These are phyloP conservation scores for Kernera saxatilis DNA, from an alignment of 345 rosid genomes.

Conservation along the genomic window DNA sequence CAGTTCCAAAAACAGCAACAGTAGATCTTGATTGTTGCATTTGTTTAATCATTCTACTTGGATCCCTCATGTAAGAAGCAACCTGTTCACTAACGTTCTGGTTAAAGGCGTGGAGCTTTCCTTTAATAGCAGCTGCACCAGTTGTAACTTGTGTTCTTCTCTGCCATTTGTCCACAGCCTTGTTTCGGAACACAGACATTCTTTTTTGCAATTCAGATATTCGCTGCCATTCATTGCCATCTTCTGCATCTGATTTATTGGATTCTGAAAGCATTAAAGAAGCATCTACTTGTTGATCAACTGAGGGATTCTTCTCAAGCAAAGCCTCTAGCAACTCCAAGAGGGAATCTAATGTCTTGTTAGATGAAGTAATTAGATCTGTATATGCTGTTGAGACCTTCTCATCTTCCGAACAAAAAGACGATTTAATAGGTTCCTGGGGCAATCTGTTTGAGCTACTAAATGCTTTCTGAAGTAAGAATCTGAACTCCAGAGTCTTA, in stretches of 20 bases:
- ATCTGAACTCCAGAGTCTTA: slow-evolving; percentile 69
- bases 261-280: too few species aligned
- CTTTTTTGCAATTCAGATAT: slow-evolving; percentile 63
- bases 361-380: slow-evolving; percentile 56
- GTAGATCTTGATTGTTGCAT: slow-evolving; percentile 80
- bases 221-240: slow-evolving; percentile 57
- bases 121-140: slow-evolving; percentile 86
- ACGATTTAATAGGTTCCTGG: slow-evolving; percentile 62
- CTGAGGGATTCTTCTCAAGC: slow-evolving; percentile 67
- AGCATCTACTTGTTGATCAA: slow-evolving; percentile 49
- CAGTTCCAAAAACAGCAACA: slow-evolving; percentile 62
- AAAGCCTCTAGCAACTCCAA: slow-evolving; percentile 79
- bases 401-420: slow-evolving; percentile 56
- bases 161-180: slow-evolving; percentile 92
- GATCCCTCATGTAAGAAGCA: slow-evolving; percentile 83
- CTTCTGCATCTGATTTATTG: slow-evolving; percentile 35
- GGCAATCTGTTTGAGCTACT: slow-evolving; percentile 75
- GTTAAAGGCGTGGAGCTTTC: slow-evolving; percentile 86
- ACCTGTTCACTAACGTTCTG: slow-evolving; percentile 95
- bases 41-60: slow-evolving; percentile 91
- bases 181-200: slow-evolving; percentile 70
- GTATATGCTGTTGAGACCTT: slow-evolving; percentile 52
- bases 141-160: slow-evolving; percentile 85
- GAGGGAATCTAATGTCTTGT: slow-evolving; percentile 69
- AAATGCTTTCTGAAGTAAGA: slow-evolving; percentile 84